Percentiles rank a stretch among this genome's conserved stretches.
phyloP scores from a whole-genome alignment of 2,329 filamentous ascomycete species.

The Phaeosphaeriaceae sp. region DNA sequence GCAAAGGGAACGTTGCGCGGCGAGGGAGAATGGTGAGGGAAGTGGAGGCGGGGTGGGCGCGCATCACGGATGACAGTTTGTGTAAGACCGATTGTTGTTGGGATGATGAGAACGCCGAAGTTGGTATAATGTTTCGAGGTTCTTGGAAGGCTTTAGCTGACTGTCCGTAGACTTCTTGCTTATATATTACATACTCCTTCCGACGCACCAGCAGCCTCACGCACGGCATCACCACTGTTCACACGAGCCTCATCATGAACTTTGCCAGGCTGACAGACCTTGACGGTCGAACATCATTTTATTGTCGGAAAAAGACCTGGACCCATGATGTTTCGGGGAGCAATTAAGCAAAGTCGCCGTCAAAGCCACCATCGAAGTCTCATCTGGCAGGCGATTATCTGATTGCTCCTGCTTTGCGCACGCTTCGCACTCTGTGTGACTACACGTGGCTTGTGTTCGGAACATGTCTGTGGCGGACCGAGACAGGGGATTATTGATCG shows the following conservation, averaged over 20 bases:
- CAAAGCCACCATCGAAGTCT: not conserved
- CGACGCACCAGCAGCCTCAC: not conserved
- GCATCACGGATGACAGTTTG: not conserved
- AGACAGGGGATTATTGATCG: not conserved
- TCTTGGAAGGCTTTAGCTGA: not conserved
- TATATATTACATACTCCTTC: not conserved
- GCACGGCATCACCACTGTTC: not conserved
- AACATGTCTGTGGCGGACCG: not conserved
- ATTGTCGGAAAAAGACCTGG: not conserved
- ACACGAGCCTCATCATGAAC: not conserved
- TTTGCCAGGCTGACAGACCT: not conserved
- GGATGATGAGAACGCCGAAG: not conserved
- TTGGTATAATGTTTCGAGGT: not conserved
- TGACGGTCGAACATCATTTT: not conserved
- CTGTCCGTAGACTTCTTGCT: not conserved
- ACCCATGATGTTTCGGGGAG: not conserved
- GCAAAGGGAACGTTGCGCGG: constrained; percentile 16
- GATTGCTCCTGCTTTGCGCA: not conserved
- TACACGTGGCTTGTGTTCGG: not conserved
- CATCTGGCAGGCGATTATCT: not conserved
- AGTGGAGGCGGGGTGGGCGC: constrained; percentile 16
- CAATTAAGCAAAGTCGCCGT: not conserved
- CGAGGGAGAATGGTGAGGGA: constrained; percentile 22
- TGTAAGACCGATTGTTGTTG: not conserved
- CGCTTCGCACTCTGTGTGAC: not conserved